phyloP scores from a whole-genome alignment of 805 yeast genomes.

The Starmera pachycereana region DNA sequence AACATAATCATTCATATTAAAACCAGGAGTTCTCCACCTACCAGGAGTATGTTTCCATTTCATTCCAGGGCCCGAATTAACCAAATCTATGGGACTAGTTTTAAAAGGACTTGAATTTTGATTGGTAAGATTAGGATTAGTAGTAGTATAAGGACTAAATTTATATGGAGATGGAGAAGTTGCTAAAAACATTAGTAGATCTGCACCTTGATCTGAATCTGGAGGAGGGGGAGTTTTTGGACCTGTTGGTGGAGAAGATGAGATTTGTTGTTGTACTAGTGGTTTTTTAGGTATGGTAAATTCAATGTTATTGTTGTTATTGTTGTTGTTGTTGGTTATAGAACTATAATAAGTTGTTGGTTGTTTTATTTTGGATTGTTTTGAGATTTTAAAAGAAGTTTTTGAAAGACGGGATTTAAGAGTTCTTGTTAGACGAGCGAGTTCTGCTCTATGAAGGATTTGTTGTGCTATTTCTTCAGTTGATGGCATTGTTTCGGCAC shows the following conservation, averaged over 20 bases:
- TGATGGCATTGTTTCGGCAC: neutral
- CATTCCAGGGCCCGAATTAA: slow-evolving; percentile 7
- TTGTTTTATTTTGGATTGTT: slow-evolving; percentile 15
- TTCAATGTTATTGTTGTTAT: slow-evolving; percentile 10
- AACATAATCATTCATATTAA: slow-evolving; percentile 77
- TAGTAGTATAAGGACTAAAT: neutral
- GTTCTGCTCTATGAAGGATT: slow-evolving; percentile 34
- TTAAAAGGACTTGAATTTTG: slow-evolving; percentile 11
- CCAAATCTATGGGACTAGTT: slow-evolving; percentile 1
- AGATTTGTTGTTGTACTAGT: slow-evolving; percentile 3
- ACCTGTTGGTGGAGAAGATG: slow-evolving; percentile 9
- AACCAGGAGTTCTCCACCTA: slow-evolving; percentile 45
- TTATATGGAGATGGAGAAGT: slow-evolving; percentile 62
- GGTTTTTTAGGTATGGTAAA: neutral
- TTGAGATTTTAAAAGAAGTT: slow-evolving; percentile 27
- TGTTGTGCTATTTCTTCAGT: slow-evolving; percentile 26
- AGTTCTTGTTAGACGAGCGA: slow-evolving; percentile 35
- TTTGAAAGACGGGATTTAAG: slow-evolving; percentile 29
- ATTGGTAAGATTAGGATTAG: slow-evolving; percentile 9
- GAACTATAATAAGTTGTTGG: no score
- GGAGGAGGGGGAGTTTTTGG: slow-evolving; percentile 10
- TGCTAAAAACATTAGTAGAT: slow-evolving; percentile 68
- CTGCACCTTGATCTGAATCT: slow-evolving; percentile 59
- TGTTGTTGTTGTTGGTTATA: no score
- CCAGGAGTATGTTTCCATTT: slow-evolving; percentile 14